A percentile compares a stretch with the other conserved stretches of the same genome.
Conservation (phyloP, 2,329 filamentous ascomycete species). For the Penicillium sp. region DNA sequence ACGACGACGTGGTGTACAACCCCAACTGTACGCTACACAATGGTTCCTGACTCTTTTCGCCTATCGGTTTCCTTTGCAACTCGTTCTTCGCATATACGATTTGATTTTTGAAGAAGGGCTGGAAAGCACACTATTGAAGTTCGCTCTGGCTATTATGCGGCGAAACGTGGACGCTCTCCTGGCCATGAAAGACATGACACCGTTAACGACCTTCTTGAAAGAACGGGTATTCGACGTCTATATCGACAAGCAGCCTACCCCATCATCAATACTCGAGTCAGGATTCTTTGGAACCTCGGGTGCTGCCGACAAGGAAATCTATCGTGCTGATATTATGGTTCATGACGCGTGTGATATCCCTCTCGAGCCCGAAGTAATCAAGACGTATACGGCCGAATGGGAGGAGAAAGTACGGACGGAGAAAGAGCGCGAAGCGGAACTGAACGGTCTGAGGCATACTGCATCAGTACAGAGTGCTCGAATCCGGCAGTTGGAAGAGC, state of each 20-base stretch:
- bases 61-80: constrained; percentile 93
- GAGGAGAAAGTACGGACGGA: constrained; percentile 85
- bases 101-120: constrained; percentile 92
- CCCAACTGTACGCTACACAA: constrained; percentile 94
- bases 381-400: constrained; percentile 84
- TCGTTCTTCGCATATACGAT: constrained; percentile 96
- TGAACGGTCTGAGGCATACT: constrained; percentile 71
- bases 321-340: constrained; percentile 90
- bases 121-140: constrained; percentile 85
- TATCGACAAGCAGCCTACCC: constrained; percentile 90
- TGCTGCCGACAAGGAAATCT: constrained; percentile 89
- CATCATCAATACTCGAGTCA: constrained; percentile 91
- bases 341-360: constrained; percentile 89
- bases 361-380: constrained; percentile 81
- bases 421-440: constrained; percentile 79
- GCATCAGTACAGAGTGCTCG: constrained; percentile 73
- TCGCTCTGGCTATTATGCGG: constrained; percentile 94
- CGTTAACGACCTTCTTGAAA: constrained; percentile 87
- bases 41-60: constrained; percentile 99
- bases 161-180: constrained; percentile 83
- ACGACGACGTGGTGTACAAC: constrained; percentile 81
- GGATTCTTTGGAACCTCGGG: constrained; percentile 96
- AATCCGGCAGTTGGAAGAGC: constrained; percentile 84
- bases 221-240: constrained; percentile 96
- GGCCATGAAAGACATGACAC: constrained; percentile 86